These are phyloP conservation scores for Fusarium abutilonis DNA, from an alignment of 2,329 filamentous ascomycete species.

Conservation along the genomic window DNA sequence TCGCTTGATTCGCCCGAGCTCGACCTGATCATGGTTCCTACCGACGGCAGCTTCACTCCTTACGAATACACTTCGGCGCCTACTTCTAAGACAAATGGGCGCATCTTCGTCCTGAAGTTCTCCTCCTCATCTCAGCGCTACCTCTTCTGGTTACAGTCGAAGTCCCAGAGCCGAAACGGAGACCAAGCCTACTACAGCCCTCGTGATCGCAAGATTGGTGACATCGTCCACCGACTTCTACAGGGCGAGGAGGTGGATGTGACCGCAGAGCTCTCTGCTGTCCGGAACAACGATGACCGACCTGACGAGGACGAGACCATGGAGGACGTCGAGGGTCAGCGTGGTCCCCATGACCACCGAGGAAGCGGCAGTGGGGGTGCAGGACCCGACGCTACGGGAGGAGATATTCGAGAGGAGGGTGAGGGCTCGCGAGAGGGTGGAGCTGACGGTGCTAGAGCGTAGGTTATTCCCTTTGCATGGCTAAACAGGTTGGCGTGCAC, in stretches of 20 bases:
- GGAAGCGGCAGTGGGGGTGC: slow-evolving; percentile 79
- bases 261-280: slow-evolving; percentile 72
- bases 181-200: slow-evolving; percentile 83
- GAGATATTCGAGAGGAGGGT: slow-evolving; percentile 91
- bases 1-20: slow-evolving; percentile 78
- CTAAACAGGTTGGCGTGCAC: slow-evolving; percentile 40
- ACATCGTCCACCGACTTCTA: slow-evolving; percentile 84
- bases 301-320: slow-evolving; percentile 60
- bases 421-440: slow-evolving; percentile 89
- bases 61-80: slow-evolving; percentile 72
- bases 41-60: slow-evolving; percentile 86
- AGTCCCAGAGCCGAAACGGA: slow-evolving; percentile 75
- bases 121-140: slow-evolving; percentile 88
- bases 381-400: slow-evolving; percentile 86
- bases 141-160: slow-evolving; percentile 96
- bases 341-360: slow-evolving; percentile 66
- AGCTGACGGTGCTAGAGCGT: slow-evolving; percentile 98
- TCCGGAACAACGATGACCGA: slow-evolving; percentile 62
- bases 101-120: slow-evolving; percentile 94
- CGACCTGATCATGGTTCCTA: slow-evolving; percentile 93
- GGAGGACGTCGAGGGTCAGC: slow-evolving; percentile 73
- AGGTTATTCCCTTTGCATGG: slow-evolving; percentile 69
- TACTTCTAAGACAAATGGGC: slow-evolving; percentile 78
- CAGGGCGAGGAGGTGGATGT: slow-evolving; percentile 92
- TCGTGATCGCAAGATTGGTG: slow-evolving; percentile 85